Evolutionary conservation across 345 rosid genomes (phyloP), one percentile per base, ranked within the genome.

Genomic region (Hirschfeldia incana): DNA sequence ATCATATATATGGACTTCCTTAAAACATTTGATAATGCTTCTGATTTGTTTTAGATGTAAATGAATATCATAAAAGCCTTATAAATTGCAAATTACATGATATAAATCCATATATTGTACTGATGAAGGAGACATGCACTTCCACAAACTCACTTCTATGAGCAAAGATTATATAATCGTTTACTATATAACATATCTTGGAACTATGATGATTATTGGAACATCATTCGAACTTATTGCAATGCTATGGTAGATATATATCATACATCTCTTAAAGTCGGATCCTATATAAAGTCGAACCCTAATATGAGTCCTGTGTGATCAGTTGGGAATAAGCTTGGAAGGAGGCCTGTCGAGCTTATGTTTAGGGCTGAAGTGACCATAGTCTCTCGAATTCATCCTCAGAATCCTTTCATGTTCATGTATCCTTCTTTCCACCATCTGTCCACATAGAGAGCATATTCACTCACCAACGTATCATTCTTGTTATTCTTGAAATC

Each of bases 301-400:
- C 44, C 28, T 17, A 49, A 65, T 8, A 70, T 78, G 59, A 85
- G 34, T 62, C 11, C 4, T 21, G 4, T 62, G 15, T 30, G 32
- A 66, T 91, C 84, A 94, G 80, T 92, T 91, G 33, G 95, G 98
- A 78, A 93, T 95, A 84, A 89, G 92, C 93, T 95, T 93, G 92
- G 83, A 95, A 82, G 93, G 99, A 67, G 99, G 99, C 87, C 83
- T 85, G 4, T 79, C 88, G 60, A 95, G 87, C 74, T 86, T 84
- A 55, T 95, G 96, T 17, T 86, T 65, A 36, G 99, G 94, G 75
- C 85, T 90, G 69, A 75, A 90, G 64, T 75, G 81, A n/a, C 97
- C 98, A 75, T 95, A 91, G 83, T 95, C 99, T 75, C 78, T 82
- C 74, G 87, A 76, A 71, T 87, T 91, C 46, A 59, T 90, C 69